Evolutionary conservation across 768 basidiomycete genomes (phyloP).

Genomic region (Tricholoma sp.): DNA sequence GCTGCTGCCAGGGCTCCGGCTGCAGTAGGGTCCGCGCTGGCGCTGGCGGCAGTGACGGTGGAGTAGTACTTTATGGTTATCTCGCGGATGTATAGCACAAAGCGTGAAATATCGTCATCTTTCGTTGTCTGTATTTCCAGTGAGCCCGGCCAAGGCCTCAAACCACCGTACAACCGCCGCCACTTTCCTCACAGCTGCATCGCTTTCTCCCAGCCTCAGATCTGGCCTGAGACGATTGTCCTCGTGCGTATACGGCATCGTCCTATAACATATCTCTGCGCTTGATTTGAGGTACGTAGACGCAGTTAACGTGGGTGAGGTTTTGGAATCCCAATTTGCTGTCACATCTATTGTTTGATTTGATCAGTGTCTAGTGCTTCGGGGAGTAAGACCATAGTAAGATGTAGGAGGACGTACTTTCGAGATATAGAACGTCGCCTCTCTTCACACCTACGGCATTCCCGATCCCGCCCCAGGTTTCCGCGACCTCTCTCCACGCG

Average conservation of each 20-base stretch:
- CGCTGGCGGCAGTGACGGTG: too few species aligned
- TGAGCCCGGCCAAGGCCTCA: conserved; percentile 63
- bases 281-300: conserved; percentile 62
- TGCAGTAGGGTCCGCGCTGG: too few species aligned
- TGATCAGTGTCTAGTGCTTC: not conserved
- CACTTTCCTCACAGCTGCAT: conserved; percentile 64
- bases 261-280: conserved; percentile 71
- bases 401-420: conserved; percentile 43
- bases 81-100: not conserved
- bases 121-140: not conserved
- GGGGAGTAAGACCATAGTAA: not conserved
- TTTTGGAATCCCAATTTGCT: conserved; percentile 37
- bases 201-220: conserved; percentile 63
- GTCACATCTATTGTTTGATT: conserved; percentile 40
- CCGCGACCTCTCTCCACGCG: conserved; percentile 75
- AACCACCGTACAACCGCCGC: conserved; percentile 67
- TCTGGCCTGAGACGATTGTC: conserved; percentile 68
- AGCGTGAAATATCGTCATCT: not conserved
- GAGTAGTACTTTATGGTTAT: too few species aligned
- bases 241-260: conserved; percentile 59
- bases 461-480: conserved; percentile 56
- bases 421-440: conserved; percentile 68
- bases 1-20: too few species aligned
- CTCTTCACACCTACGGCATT: conserved; percentile 45
- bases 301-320: conserved; percentile 53